A percentile compares a stretch with the other conserved stretches of the same genome.
Conservation (phyloP, 768 basidiomycete genomes). For the Leccinum imitatum region DNA sequence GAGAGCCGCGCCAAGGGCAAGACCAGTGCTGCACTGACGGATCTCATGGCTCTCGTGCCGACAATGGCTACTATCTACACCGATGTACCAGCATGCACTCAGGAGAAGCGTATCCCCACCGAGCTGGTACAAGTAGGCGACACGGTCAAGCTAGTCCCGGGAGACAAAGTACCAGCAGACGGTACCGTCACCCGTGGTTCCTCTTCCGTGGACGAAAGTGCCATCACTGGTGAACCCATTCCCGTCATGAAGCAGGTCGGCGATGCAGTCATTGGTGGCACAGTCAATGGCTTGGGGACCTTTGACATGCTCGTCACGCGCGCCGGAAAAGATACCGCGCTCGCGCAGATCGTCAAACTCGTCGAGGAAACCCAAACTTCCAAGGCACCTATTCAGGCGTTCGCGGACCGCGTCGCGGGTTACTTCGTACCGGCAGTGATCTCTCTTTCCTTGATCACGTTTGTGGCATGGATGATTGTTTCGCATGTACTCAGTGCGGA, state of each 20-base stretch:
- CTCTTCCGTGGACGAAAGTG: slow-evolving; percentile 95
- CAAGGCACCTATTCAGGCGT: slow-evolving; percentile 97
- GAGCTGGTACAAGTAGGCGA: too few relatives aligned
- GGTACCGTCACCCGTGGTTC: too few relatives aligned
- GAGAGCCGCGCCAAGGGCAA: too few relatives aligned
- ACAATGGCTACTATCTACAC: too few relatives aligned
- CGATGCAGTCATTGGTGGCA: slow-evolving; percentile 91
- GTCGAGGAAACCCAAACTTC: slow-evolving; percentile 98
- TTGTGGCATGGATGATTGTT: slow-evolving; percentile 79
- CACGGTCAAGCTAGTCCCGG: too few relatives aligned
- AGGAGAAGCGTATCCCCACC: too few relatives aligned
- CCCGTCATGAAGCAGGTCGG: slow-evolving; percentile 84
- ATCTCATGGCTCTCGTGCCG: too few relatives aligned
- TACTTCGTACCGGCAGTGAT: slow-evolving; percentile 95
- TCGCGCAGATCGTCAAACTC: slow-evolving; percentile 93
- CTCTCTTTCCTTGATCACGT: slow-evolving; percentile 75
- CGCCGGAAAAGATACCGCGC: slow-evolving; percentile 93
- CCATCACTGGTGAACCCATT: slow-evolving; percentile 92
- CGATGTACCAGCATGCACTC: too few relatives aligned
- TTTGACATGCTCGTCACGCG: slow-evolving; percentile 96
- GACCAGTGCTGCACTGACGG: too few relatives aligned
- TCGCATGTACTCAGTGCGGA: slow-evolving; percentile 55
- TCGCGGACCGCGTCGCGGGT: slow-evolving; percentile 92
- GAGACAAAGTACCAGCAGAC: too few relatives aligned
- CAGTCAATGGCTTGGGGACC: slow-evolving; percentile 95